phyloP scores from a whole-genome alignment of 306 rosid species.

The Psophocarpus tetragonolobus region DNA sequence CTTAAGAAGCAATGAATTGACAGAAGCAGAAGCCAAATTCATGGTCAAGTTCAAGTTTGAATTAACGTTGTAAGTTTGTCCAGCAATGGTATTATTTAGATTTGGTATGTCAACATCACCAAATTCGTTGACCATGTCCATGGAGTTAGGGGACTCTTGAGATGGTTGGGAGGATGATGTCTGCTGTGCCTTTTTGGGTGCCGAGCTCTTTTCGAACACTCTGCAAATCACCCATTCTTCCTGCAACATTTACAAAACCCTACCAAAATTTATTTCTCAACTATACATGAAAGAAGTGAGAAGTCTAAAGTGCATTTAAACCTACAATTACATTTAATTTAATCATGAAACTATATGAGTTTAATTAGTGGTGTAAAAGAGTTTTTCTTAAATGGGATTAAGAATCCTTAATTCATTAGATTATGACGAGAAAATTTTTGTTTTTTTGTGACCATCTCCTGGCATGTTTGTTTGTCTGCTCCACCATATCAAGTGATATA shows the following conservation, averaged over 20 bases:
- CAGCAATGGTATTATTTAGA: constrained; percentile 32
- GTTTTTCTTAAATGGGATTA: too few species aligned
- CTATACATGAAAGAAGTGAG: not conserved
- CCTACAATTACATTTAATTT: too few species aligned
- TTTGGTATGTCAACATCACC: constrained; percentile 61
- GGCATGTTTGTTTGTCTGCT: too few species aligned
- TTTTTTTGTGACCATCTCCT: too few species aligned
- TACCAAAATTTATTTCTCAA: not conserved
- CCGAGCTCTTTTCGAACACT: constrained; percentile 33
- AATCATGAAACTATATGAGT: too few species aligned
- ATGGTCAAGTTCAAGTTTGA: constrained; percentile 42
- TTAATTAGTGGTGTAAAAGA: too few species aligned
- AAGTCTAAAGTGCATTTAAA: not conserved
- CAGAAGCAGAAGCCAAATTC: constrained; percentile 48
- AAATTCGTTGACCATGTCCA: constrained; percentile 46
- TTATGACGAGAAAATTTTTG: too few species aligned
- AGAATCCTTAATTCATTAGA: too few species aligned
- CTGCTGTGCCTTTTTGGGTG: constrained; percentile 56
- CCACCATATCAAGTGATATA: too few species aligned
- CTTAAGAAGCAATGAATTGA: constrained; percentile 75
- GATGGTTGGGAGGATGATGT: constrained; percentile 51
- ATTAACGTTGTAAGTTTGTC: constrained; percentile 35
- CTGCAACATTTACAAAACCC: constrained; percentile 32
- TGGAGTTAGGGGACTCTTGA: constrained; percentile 59
- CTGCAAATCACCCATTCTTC: constrained; percentile 78